These are phyloP conservation scores for Croton laevigatus DNA, from an alignment of 441 rosid species.

Conservation along the genomic window DNA sequence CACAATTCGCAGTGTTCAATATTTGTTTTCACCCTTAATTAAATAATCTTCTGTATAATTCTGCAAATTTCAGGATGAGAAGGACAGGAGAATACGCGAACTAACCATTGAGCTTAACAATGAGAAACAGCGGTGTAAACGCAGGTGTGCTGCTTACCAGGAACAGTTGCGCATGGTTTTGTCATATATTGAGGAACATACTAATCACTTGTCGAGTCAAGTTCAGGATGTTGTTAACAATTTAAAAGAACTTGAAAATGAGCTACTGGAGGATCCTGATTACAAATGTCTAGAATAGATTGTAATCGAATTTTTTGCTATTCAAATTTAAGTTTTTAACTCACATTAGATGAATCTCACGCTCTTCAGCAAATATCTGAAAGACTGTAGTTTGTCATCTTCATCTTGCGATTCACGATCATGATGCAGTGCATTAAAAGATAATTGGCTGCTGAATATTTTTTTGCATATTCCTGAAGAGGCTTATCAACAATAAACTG, in stretches of 20 bases:
- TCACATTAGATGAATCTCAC: neutral
- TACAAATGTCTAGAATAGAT: constrained; percentile 15
- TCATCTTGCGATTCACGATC: no score
- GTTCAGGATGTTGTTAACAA: constrained; percentile 40
- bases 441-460: no score
- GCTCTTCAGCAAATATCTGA: neutral
- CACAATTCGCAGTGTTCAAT: neutral
- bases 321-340: constrained; percentile 1
- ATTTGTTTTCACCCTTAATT: neutral
- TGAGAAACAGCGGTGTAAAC: constrained; percentile 44
- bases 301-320: neutral
- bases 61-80: constrained; percentile 39
- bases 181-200: constrained; percentile 47
- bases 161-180: constrained; percentile 36
- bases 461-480: no score
- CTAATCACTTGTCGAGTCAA: constrained; percentile 39
- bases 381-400: no score
- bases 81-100: constrained; percentile 50
- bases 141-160: constrained; percentile 40
- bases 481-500: neutral
- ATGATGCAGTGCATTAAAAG: no score
- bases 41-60: neutral
- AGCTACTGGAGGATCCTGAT: constrained; percentile 27
- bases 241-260: constrained; percentile 41
- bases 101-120: constrained; percentile 44